Base-by-base conservation (phyloP, 148 eudicot species). In the Polygonum aviculare region DNA sequence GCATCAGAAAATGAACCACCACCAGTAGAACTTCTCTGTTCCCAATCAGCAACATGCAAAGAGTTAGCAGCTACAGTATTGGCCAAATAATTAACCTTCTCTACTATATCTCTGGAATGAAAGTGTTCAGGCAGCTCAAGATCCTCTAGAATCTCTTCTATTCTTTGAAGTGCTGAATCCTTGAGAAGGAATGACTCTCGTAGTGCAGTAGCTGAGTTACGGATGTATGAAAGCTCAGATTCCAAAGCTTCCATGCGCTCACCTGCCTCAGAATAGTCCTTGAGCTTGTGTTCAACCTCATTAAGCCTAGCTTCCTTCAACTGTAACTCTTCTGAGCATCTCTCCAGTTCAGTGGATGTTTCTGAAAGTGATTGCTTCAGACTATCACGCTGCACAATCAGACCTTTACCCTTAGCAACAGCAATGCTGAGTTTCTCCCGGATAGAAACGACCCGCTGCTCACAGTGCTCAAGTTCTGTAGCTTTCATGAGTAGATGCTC, bases 221-320 rank as follows among this genome's bases (percentile, higher is more conserved):
- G 94, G 79, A 96, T 96, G 83, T 96, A 96, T 49, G 99, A 87
- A 62, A 96, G 90, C 85, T 96, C 99, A 73, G 99, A 93, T 85
- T 96, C 98, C 77, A 96, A 81, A 81, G 98, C 98, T 86, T 96
- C 99, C 97, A 93, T 85, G 77, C 99, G 94, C 79, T 95, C 99
- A 80, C 97, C 99, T 7, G 97, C 97, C 85, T 96, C 99, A 19
- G 89, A 89, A 85, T 96, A 93, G 71, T 82, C 77, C 87, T 91
- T 91, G n/a, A 93, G 80, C 84, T 88, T 93, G 82, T 87, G 84
- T 82, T 93, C 98, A 35, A 89, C 84, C 76, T 93, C 97, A 78
- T 81, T 84, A 82, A 93, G 80, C 85, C 87, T 93, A 44, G 91
- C 80, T 76, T 93, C 93, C 84, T 89, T 93, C 77, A 83, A 76